Conservation (phyloP, 768 basidiomycete genomes). For the Asterophora parasitica region DNA sequence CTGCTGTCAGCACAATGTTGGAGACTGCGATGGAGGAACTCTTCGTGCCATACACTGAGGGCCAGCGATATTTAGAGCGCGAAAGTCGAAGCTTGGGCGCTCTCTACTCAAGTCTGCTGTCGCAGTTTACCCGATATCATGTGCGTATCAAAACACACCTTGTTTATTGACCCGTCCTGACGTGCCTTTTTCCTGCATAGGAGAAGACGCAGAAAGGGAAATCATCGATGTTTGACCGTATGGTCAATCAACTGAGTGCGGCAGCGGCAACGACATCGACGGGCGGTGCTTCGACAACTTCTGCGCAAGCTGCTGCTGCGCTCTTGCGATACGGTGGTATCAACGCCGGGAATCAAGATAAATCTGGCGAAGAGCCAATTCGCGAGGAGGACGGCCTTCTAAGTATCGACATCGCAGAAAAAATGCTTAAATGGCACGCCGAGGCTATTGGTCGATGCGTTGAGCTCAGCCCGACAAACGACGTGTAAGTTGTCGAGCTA, state of each 20-base stretch:
- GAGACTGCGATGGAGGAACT: slow-evolving; percentile 95
- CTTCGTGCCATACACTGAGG: slow-evolving; percentile 92
- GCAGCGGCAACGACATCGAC: slow-evolving; percentile 64
- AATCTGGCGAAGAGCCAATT: slow-evolving; percentile 59
- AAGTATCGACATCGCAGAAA: slow-evolving; percentile 73
- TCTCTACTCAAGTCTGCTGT: slow-evolving; percentile 69
- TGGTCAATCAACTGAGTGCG: slow-evolving; percentile 84
- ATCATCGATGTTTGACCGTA: slow-evolving; percentile 80
- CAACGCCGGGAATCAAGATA: slow-evolving; percentile 46
- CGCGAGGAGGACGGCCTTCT: slow-evolving; percentile 81
- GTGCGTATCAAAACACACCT: slow-evolving; percentile 45
- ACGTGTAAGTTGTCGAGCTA: slow-evolving; percentile 59
- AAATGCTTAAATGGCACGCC: slow-evolving; percentile 96
- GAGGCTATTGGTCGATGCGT: slow-evolving; percentile 94
- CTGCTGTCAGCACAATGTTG: slow-evolving; percentile 79
- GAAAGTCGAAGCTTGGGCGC: slow-evolving; percentile 82
- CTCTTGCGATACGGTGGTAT: slow-evolving; percentile 90
- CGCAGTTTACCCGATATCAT: slow-evolving; percentile 83
- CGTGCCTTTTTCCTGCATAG: slow-evolving; percentile 23
- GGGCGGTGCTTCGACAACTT: slow-evolving; percentile 57
- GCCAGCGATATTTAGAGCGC: slow-evolving; percentile 84
- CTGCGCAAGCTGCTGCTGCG: slow-evolving; percentile 83
- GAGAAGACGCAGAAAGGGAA: slow-evolving; percentile 66
- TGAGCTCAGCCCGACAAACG: slow-evolving; percentile 75
- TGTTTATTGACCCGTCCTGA: slow-evolving; percentile 4